Base-by-base conservation (phyloP, 2,329 filamentous ascomycete species). In the Penicillium sp. region DNA sequence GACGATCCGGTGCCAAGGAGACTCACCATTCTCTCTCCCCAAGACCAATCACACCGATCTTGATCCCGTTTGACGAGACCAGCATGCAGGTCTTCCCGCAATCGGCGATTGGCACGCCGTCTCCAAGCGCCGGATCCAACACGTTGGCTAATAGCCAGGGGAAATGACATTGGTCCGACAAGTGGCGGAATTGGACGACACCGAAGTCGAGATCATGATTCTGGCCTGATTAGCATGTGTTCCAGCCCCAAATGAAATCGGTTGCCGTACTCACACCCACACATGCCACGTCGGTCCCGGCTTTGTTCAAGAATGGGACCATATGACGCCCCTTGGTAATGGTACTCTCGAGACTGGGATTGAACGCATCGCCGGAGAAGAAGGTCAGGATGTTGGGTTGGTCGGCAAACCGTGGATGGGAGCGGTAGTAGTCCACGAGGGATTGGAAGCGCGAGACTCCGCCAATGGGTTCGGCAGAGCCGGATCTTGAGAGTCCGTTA, bases 201-300 rank as follows among this genome's bases (percentile, higher is more conserved):
- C 90, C 91, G 70, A 95, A 95, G 72, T 95, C 91, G 46, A 95
- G 82, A 66, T 95, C 91, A 68, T 95, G 90, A 66, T 95, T 95
- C 80, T 89, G 54, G 24, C 37, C 10, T 35, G 28, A 50, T 54
- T 49, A 58, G 50, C 42, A 56, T n/a, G 25, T 20, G 25, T 46
- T 28, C 49, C 49, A 32, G 24, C 20, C 31, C 31, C 44, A 31
- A 43, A 20, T 42, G 18, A 20, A 46, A 40, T n/a, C 18, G 38
- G 29, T 31, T 45, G 25, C 29, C 29, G 54, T 55, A 78, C 83
- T 64, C 75, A 89, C 86, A 52, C 89, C 89, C 43, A 95, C 78
- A 66, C 88, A 91, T n/a, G 89, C 86, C 38, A 85, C 87, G 65
- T 88, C 80, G 0, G 88, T 93, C 3, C 84, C 83, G 57, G 90